phyloP scores from a whole-genome alignment of 2,329 filamentous ascomycete species.

The Epichloe glyceriae region DNA sequence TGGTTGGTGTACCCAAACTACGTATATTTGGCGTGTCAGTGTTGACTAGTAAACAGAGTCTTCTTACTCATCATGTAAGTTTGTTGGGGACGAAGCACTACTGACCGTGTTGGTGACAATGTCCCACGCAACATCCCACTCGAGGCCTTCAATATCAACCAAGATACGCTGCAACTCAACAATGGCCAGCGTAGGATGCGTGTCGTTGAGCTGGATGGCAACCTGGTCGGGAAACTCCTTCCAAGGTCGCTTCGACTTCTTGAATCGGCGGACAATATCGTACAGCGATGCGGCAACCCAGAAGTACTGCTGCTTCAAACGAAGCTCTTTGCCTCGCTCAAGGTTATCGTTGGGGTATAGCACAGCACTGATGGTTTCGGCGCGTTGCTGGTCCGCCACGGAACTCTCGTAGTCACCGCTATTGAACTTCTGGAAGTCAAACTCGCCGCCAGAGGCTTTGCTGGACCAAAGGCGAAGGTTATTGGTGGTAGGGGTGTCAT shows the following conservation, averaged over 20 bases:
- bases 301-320: conserved; percentile 98
- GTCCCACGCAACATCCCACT: conserved; percentile 86
- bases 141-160: conserved; percentile 75
- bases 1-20: conserved; percentile 96
- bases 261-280: conserved; percentile 95
- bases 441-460: conserved; percentile 92
- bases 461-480: conserved; percentile 96
- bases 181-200: conserved; percentile 89
- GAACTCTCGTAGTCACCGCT: conserved; percentile 95
- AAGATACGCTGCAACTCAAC: conserved; percentile 92
- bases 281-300: conserved; percentile 96
- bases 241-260: conserved; percentile 90
- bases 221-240: conserved; percentile 86
- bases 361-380: conserved; percentile 97
- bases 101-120: conserved; percentile 58
- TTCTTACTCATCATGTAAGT: neutral
- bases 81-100: neutral
- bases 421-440: conserved; percentile 99
- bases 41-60: neutral
- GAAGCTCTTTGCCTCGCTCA: conserved; percentile 90
- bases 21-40: neutral
- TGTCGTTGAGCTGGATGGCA: conserved; percentile 96
- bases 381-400: conserved; percentile 92
- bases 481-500: conserved; percentile 81
- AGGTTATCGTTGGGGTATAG: conserved; percentile 97